Evolutionary conservation across 2,329 filamentous ascomycete genomes (phyloP), one percentile per base, ranked within the genome.

Genomic region (Phialophora tarda): DNA sequence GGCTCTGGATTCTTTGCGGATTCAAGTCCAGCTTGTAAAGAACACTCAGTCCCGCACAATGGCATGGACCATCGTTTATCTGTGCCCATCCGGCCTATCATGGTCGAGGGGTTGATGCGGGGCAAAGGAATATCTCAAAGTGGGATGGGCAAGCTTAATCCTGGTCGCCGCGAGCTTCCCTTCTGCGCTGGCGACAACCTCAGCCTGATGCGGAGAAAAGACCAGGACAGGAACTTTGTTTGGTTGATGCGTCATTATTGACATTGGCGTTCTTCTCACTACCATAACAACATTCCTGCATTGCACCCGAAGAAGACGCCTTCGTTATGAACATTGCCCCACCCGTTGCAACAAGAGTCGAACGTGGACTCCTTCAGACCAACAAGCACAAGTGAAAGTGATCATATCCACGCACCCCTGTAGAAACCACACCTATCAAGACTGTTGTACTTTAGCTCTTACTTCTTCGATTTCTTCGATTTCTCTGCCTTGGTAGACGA

Each of bases 391-490:
- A 24, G 54, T 64, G 62, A 48, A 48, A 63, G 64, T 60, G 38
- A 55, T 65, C 59, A 62, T 62, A 28, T 28, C 54, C 50, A 63
- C 28, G 30, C 28, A 34, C 48, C 38, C 56, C 61, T 28, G 48
- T 51, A 26, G 23, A 23, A 50, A 51, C 48, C 8, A 12, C 54
- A 58, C 26, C 41, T 17, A 55, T 28, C 54, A 47, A 38, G 34
- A 24, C 26, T 32, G 30, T 32, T 53, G 50, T 23, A 44, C 38
- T 44, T 59, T 5, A 44, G 21, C 59, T 3, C 23, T 69, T 38
- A 66, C 59, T 72, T 73, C 66, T 71, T 71, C 10, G 67, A 63
- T 60, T 72, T 72, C 63, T 71, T 70, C 48, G 65, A 62, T 65
- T 73, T 73, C 67, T 73, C 71, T 47, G 53, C 51, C 67, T 73